Base-by-base conservation (phyloP, 306 rosid genomes). In the Inga leiocalycina region DNA sequence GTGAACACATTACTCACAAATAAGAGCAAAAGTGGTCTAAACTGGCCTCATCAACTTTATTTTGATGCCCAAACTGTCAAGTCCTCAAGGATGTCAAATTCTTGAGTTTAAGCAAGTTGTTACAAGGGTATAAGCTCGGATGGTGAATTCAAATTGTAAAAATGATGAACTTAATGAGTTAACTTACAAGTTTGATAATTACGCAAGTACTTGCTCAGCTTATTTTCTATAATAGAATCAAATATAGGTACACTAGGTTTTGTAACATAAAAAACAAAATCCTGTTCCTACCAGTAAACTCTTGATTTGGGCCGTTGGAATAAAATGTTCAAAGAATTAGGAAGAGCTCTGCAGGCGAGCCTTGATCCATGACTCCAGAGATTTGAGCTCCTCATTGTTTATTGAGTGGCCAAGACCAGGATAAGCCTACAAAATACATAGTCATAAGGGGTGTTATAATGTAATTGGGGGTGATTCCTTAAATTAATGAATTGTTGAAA, bases 281-380 rank as follows among this genome's bases (percentile, higher is more conserved):
- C 32, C 3, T 2, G 39, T 64, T 30, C 69, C 16, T 13, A 39
- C 2, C 39, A 64, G 12, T 30, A 30, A 27, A 8, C 0, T 30
- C 39, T 4, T 64, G 37, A 64, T 64, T 14, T 27, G 3, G 20
- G 3, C 2, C 0, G 35, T 61, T 11, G 39, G 43, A 5, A 65
- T 30, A 7, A 32, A 10, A 10, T n/a, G 52, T 70, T 10, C 34
- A 20, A 10, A 43, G 16, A 41, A 15, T 7, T 70, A 89, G 34
- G 94, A 89, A 61, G 95, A 93, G 82, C 95, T 84, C 19, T 84
- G 88, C 2, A 90, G 83, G 64, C 87, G 90, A 52, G 91, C 54
- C 89, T 91, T 91, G 86, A 93, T 91, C 98, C 97, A 90, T 16
- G 95, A 90, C 84, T 91, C 94, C 48, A 94, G 91, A 85, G 85